Evolutionary conservation across 352 stramenopile genomes (phyloP).

Genomic region (Globisporangium heterothallicum): DNA sequence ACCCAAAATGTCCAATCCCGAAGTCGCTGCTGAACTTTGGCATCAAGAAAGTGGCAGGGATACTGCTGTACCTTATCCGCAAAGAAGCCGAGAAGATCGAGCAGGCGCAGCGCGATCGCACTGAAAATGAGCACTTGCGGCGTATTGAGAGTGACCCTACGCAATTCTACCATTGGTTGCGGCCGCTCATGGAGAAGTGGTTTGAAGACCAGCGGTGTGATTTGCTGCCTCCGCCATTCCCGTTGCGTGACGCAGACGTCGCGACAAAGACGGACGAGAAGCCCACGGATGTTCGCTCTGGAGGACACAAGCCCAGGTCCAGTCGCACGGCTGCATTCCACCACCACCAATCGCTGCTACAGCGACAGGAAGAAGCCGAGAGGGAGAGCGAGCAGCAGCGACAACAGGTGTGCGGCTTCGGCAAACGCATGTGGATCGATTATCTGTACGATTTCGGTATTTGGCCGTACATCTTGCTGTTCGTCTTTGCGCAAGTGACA

Average conservation of each 20-base stretch:
- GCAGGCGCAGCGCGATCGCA: constrained; percentile 38
- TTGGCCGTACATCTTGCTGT: constrained; percentile 64
- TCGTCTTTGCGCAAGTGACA: constrained; percentile 46
- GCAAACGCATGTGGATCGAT: constrained; percentile 31
- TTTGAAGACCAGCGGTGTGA: constrained; percentile 43
- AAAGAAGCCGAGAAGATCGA: constrained; percentile 81
- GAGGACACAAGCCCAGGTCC: constrained; percentile 2
- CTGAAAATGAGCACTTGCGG: constrained; percentile 45
- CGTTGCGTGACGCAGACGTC: constrained; percentile 8
- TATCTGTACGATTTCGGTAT: constrained; percentile 68
- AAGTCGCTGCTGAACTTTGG: constrained; percentile 71
- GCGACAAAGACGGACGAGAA: not conserved
- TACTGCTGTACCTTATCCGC: constrained; percentile 69
- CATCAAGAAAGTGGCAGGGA: constrained; percentile 78
- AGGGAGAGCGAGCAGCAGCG: constrained; percentile 6
- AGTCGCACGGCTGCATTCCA: constrained; percentile 8
- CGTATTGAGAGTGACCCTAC: constrained; percentile 64
- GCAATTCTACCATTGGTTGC: constrained; percentile 73
- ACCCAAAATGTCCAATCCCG: constrained; percentile 72
- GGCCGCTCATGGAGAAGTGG: constrained; percentile 58
- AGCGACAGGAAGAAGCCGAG: not conserved
- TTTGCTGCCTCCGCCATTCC: constrained; percentile 27
- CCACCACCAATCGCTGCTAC: constrained; percentile 3
- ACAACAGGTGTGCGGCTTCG: not conserved
- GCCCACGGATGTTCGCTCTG: not conserved